Evolutionary conservation across 23 red algal species (phyloP), one percentile per base, ranked within the genome.

Genomic region (Gracilaria caudata): DNA sequence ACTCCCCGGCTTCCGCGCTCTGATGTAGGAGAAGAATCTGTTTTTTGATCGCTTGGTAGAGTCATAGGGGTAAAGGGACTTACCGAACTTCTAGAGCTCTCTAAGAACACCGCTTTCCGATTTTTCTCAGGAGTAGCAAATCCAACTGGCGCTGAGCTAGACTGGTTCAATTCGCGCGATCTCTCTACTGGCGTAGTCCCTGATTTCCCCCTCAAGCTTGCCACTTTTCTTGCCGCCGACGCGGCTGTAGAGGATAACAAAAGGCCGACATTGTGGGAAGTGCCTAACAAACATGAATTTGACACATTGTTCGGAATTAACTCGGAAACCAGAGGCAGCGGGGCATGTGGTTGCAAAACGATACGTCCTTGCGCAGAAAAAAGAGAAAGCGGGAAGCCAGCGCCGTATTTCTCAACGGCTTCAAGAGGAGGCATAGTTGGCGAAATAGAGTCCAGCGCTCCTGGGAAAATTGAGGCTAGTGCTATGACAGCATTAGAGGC

Each of bases 291-390:
- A 64, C 90, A 97, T 0, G 71, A 90, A 40, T 61, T 84, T 13
- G 34, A 49, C n/a, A 55, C 13, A 26, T 87, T 35, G n/a, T 79
- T 80, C 49, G 82, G 79, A 47, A 97, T 80, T n/a, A 97, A 24
- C 44, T 92, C 56, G 20, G 84, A 77, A 34, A 97, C 40, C 23
- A 93, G 47, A 23, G 90, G 94, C 51, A 97, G 84, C 0, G 90
- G 90, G 32, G 94, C 94, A 60, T 97, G 93, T 20, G 94, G 94
- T 80, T 97, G 90, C 41, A 97, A 61, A 24, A 68, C 57, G 79
- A 84, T 77, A 23, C 73, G 84, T 51, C 81, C 89, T 47, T 78
- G 32, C 2, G 44, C 1, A 6, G 37, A 32, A 94, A 97, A 94
- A 17, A 97, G 77, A 40, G 86, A n/a, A 26, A 97, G 68, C 43